Evolutionary conservation across 2,329 filamentous ascomycete species (phyloP), one percentile per base, ranked within the genome.

Genomic region (Alternaria rosae): DNA sequence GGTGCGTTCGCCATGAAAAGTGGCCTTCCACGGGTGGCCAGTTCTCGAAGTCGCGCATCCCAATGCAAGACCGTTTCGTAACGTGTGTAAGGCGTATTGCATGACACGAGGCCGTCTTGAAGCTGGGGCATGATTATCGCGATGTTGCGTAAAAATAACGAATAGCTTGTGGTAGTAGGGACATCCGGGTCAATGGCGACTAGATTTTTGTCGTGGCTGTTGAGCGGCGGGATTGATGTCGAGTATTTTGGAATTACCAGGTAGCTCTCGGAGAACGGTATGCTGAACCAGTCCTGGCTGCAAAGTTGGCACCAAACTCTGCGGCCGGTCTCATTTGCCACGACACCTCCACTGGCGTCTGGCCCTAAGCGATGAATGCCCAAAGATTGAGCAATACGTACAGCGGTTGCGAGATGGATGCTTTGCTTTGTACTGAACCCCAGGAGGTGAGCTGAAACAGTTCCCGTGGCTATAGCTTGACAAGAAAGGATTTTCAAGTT

Each of bases 391-490:
- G 80, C 82, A 28, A 85, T 82, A 10, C 82, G 78, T 3, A 81
- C 72, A 8, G 80, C 82, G 0, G 81, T 77, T 1, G 81, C 82
- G 6, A 84, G 73, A 11, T 82, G 74, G 3, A 83, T 79, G 5
- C 76, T 80, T 48, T 83, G 81, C 15, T 76, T 79, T 61, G 80
- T 82, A 11, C 80, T 82, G 28, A 78, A 79, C 1, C 82, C 82
- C 1, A 84, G 72, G 15, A 81, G 70, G 57, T 84, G 82, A 0
- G 81, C 82, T 8, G 79, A 77, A n/a, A 83, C 80, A 5, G 82
- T 83, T 10, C 80, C 70, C 1, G 78, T 80, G 4, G 79, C 71
- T 47, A 84, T 82, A 13, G 81, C 78, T 66, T 84, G 78, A 9
- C 82, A 76, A 1, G 80, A 77, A 38, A 79, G 77, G 2, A 83